phyloP scores from a whole-genome alignment of 441 rosid genomes.

The Arabidopsis lyrata region DNA sequence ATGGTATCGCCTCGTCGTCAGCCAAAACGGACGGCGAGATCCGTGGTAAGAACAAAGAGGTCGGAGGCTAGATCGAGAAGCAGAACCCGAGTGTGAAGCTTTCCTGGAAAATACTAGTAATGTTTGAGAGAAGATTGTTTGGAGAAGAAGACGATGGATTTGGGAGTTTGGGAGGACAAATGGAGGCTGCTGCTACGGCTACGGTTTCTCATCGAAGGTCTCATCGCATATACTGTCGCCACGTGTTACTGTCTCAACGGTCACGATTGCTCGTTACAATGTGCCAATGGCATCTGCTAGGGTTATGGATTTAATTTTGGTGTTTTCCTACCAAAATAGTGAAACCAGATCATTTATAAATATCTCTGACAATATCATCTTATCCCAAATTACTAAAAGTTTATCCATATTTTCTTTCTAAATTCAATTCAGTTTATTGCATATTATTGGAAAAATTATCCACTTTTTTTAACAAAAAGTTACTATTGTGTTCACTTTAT shows the following conservation, averaged over 20 bases:
- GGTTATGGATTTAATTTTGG: conserved; percentile 21
- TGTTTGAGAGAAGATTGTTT: conserved; percentile 29
- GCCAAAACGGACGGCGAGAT: conserved; percentile 52
- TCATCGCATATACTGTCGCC: conserved; percentile 16
- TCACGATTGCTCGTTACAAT: conserved; percentile 27
- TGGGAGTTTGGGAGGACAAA: conserved; percentile 52
- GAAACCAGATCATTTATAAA: not conserved
- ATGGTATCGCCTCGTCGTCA: conserved; percentile 59
- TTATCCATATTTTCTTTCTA: not conserved
- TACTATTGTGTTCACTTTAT: not conserved
- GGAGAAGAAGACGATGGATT: conserved; percentile 41
- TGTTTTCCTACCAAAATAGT: not conserved
- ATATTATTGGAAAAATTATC: no score
- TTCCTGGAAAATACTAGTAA: conserved; percentile 42
- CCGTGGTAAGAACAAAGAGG: not conserved
- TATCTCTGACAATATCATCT: not conserved
- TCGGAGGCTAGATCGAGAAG: conserved; percentile 41
- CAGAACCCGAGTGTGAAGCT: conserved; percentile 37
- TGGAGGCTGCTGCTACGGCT: conserved; percentile 73
- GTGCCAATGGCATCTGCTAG: conserved; percentile 32
- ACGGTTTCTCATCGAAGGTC: conserved; percentile 58
- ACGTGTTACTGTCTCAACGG: conserved; percentile 42
- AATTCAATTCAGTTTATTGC: not conserved
- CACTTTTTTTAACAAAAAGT: not conserved
- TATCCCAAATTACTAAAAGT: not conserved